Evolutionary conservation across 768 basidiomycete genomes (phyloP).

Genomic region (Boletellus ananiceps): DNA sequence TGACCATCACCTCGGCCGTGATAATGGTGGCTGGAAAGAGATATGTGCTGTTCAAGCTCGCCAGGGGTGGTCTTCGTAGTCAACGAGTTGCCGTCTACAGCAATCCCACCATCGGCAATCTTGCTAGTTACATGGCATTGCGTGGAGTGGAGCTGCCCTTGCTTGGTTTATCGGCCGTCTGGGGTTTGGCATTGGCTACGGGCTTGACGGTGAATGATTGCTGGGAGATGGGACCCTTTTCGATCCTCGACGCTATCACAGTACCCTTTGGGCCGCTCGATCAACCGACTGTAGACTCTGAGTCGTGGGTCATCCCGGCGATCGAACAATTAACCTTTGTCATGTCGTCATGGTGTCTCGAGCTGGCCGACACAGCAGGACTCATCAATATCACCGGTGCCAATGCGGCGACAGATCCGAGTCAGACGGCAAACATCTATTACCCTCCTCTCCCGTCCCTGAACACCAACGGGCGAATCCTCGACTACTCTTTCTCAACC

Average conservation of each 20-base stretch:
- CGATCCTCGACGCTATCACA: background rate
- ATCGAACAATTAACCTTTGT: constrained; percentile 1
- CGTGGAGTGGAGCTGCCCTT: constrained; percentile 8
- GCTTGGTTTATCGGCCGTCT: constrained; percentile 8
- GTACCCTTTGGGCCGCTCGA: constrained; percentile 5
- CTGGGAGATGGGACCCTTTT: constrained; percentile 1
- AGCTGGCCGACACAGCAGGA: background rate
- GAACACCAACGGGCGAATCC: background rate
- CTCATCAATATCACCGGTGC: constrained; percentile 16
- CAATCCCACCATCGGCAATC: constrained; percentile 8
- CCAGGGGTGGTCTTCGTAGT: constrained; percentile 8
- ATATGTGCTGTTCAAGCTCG: constrained; percentile 15
- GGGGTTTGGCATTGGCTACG: constrained; percentile 11
- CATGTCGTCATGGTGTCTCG: constrained; percentile 4
- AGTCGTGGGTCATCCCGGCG: background rate
- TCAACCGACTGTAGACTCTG: background rate
- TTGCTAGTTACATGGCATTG: constrained; percentile 4
- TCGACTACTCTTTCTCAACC: background rate
- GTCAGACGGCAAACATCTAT: constrained; percentile 1
- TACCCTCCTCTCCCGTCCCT: constrained; percentile 10
- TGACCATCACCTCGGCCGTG: background rate
- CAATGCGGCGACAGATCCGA: constrained; percentile 3
- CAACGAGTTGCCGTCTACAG: constrained; percentile 11
- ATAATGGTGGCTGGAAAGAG: constrained; percentile 12
- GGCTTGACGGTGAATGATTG: constrained; percentile 9